These are phyloP conservation scores for Martensiomyces pterosporus DNA, from an alignment of 192 early-diverging fungal genomes.

Conservation along the genomic window DNA sequence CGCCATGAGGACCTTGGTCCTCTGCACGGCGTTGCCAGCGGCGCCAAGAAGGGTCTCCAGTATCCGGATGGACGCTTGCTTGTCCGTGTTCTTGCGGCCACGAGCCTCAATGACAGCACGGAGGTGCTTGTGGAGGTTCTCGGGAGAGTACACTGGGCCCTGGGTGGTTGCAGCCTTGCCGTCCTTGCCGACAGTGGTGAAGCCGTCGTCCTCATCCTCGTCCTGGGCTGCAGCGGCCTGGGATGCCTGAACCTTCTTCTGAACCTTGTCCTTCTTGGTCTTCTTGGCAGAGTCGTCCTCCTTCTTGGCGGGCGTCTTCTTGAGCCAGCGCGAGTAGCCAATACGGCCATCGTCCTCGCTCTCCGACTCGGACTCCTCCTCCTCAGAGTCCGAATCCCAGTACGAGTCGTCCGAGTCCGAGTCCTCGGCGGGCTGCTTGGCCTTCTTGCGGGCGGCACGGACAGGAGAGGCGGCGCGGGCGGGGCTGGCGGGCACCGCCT, in stretches of 20 bases:
- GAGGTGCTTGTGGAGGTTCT: constrained; percentile 82
- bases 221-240: constrained; percentile 16
- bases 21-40: constrained; percentile 70
- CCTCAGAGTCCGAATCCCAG: constrained; percentile 19
- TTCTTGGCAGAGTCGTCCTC: constrained; percentile 12
- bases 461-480: constrained; percentile 7
- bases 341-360: constrained; percentile 18
- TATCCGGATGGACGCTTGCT: constrained; percentile 65
- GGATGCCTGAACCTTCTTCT: constrained; percentile 18
- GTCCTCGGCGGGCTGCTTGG: constrained; percentile 7
- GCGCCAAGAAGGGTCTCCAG: constrained; percentile 61
- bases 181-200: constrained; percentile 64
- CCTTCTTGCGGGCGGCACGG: not conserved
- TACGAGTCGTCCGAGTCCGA: constrained; percentile 20
- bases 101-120: constrained; percentile 72
- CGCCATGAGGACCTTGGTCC: constrained; percentile 76
- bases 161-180: constrained; percentile 62
- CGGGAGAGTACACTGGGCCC: constrained; percentile 57
- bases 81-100: constrained; percentile 95
- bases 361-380: constrained; percentile 26
- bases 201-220: constrained; percentile 59
- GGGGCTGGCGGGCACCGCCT: constrained; percentile 17
- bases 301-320: constrained; percentile 38
- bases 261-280: constrained; percentile 40
- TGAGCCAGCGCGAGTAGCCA: constrained; percentile 45